Base-by-base conservation (phyloP, 2,329 filamentous ascomycete species). In the Fusarium mexicanum region DNA sequence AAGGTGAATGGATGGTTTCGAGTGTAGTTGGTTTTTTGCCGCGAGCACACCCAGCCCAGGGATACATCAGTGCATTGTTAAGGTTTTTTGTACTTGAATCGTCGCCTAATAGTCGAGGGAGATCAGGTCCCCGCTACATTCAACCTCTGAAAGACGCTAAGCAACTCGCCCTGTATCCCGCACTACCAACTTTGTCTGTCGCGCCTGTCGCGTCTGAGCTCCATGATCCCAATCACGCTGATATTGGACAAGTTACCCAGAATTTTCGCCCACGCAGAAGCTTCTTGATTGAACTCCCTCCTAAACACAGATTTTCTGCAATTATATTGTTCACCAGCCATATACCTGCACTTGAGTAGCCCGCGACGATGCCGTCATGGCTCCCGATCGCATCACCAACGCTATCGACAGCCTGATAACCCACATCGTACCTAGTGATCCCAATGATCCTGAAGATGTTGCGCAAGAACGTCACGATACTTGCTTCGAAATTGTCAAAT, bases 341-440 rank as follows among this genome's bases (percentile, higher is more conserved):
- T 31, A 29, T 46, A 55, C 37, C 24, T 51, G 59, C 53, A 61
- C 64, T 46, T 54, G 58, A 46, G 47, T 71, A 57, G 38, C 68
- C 69, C 66, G 83, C 81, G 78, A 86, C 81, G 75, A 88, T 87
- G 86, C 86, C 81, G 83, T 83, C 80, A 90, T 90, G 87, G 86
- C 88, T 77, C 86, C 88, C 77, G 87, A 89, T 79, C 93, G 94
- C 85, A 90, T 97, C 83, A 90, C 92, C 81, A 91, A 91, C 82
- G 94, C 93, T 81, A 91, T 97, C 81, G 90, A 93, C 81, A 92
- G 92, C 83, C 88, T 97, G 80, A 91, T 97, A 80, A 87, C 91
- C 77, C 92, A 93, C 79, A 86, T 96, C 67, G 86, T 96, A 64
- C 93, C 93, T 63, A 85, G 87, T 57, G 87, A 91, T 72, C 87